Percentiles rank a stretch among this genome's conserved stretches.
Conservation (phyloP, 2,329 filamentous ascomycete species). For the Aspergillus pseudoviridinutans region DNA sequence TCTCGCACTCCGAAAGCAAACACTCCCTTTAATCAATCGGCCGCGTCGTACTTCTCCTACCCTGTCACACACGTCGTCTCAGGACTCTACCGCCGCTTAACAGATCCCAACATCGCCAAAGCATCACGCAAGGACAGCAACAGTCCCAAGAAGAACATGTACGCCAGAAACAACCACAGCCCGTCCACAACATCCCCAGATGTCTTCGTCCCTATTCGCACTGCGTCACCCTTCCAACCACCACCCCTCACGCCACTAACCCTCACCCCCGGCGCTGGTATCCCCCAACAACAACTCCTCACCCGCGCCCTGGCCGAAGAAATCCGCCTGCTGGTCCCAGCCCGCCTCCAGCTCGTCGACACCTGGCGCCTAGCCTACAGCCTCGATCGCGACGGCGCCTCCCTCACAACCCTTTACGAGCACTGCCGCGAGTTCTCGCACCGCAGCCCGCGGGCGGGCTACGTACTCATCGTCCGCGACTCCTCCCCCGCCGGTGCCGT, state of each 20-base stretch:
- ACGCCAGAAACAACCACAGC: constrained; percentile 9
- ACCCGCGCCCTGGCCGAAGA: constrained; percentile 78
- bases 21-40: constrained; percentile 29
- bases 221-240: constrained; percentile 75
- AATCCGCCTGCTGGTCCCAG: constrained; percentile 82
- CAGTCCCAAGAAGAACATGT: constrained; percentile 17
- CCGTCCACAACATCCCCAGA: constrained; percentile 38
- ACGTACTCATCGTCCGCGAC: constrained; percentile 84
- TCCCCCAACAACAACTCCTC: constrained; percentile 61
- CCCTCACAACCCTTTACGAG: constrained; percentile 79
- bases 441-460: constrained; percentile 69
- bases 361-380: constrained; percentile 85
- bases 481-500: constrained; percentile 48
- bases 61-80: constrained; percentile 53
- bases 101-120: constrained; percentile 33
- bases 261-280: constrained; percentile 54
- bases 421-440: constrained; percentile 65
- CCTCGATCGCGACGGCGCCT: constrained; percentile 86
- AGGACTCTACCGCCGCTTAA: constrained; percentile 65
- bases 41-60: constrained; percentile 48
- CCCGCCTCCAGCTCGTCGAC: constrained; percentile 80
- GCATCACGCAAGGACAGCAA: neutral
- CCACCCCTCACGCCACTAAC: constrained; percentile 80
- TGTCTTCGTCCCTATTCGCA: constrained; percentile 52
- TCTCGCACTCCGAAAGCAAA: constrained; percentile 2